Evolutionary conservation across 2,329 filamentous ascomycete species (phyloP).

Genomic region (Huntiella omanensis): DNA sequence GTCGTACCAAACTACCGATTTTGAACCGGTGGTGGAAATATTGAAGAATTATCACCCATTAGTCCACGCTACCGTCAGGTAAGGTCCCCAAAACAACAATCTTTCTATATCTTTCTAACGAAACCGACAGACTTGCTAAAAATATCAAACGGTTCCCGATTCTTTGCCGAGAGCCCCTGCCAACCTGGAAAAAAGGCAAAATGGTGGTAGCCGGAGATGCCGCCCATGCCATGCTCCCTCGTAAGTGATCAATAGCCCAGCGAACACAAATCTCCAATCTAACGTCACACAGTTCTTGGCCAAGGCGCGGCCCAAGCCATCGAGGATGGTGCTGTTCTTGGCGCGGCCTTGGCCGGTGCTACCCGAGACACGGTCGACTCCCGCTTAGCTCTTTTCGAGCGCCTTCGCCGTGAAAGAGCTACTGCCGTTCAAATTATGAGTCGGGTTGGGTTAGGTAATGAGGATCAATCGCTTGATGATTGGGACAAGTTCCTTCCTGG

Average conservation of each 20-base stretch:
- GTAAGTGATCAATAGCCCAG: background rate
- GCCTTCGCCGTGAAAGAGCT: slow-evolving; percentile 16
- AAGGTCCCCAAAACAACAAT: background rate
- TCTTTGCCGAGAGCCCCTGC: slow-evolving; percentile 18
- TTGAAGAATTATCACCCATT: slow-evolving; percentile 13
- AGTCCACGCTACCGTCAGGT: background rate
- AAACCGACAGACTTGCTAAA: slow-evolving; percentile 17
- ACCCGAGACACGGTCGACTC: slow-evolving; percentile 13
- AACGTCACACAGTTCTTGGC: slow-evolving; percentile 18
- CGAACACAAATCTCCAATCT: slow-evolving; percentile 8
- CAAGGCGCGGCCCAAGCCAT: slow-evolving; percentile 21
- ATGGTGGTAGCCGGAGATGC: slow-evolving; percentile 21
- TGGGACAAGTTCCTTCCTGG: background rate
- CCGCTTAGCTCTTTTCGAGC: slow-evolving; percentile 15
- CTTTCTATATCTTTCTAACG: background rate
- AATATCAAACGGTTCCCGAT: slow-evolving; percentile 20
- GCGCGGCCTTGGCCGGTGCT: slow-evolving; percentile 15
- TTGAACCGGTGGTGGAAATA: slow-evolving; percentile 12
- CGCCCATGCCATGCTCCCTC: slow-evolving; percentile 21
- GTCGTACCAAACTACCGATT: background rate
- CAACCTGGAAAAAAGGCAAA: slow-evolving; percentile 17
- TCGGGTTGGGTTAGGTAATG: background rate
- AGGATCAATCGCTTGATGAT: background rate
- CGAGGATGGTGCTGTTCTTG: slow-evolving; percentile 20
- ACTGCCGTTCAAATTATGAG: slow-evolving; percentile 22